Evolutionary conservation across 2,329 filamentous ascomycete genomes (phyloP), one percentile per base, ranked within the genome.

Genomic region (Colletotrichum gigasporum): DNA sequence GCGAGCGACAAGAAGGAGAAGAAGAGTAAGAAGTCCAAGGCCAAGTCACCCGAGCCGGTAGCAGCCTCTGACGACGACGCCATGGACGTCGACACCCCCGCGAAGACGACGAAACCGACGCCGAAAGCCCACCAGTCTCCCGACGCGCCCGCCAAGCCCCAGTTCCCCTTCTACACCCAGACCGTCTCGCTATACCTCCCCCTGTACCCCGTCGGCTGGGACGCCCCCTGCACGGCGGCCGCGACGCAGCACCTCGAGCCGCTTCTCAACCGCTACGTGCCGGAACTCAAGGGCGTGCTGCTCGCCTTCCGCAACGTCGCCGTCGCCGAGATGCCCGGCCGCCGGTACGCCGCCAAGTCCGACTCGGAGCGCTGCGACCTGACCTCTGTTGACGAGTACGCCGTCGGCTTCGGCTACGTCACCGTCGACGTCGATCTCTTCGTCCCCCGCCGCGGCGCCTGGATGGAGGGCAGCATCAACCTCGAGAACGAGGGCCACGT

Each of bases 401-500:
- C 91, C 7, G 92, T 93, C 22, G 90, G 90, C 20, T 97, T 92
- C 73, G 87, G 92, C 48, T 98, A 95, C 90, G 86, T 97, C 20
- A 97, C 93, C 0, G 93, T 91, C 1, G 93, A 96, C 20, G 91
- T 97, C 67, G 83, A 96, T 44, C 80, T 98, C 16, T 96, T 97
- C 75, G 86, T 91, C 30, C 95, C 96, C 0, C 82, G 85, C 55
- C 86, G 87, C 45, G 92, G 92, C 34, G 87, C 89, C 8, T 88
- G 86, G 77, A 85, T 98, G 73, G 90, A 94, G 69, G 96, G 93
- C 10, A 90, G 85, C 69, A 86, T 97, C 59, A 96, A 95, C 71
- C 83, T 97, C 28, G 93, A 97, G 74, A 95, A 91, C 48, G 92
- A 96, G 70, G 93, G 93, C 6, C 93, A 97, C 73, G 85, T 99